These are phyloP conservation scores for Serendipita vermifera DNA, from an alignment of 768 basidiomycete species.

Conservation along the genomic window DNA sequence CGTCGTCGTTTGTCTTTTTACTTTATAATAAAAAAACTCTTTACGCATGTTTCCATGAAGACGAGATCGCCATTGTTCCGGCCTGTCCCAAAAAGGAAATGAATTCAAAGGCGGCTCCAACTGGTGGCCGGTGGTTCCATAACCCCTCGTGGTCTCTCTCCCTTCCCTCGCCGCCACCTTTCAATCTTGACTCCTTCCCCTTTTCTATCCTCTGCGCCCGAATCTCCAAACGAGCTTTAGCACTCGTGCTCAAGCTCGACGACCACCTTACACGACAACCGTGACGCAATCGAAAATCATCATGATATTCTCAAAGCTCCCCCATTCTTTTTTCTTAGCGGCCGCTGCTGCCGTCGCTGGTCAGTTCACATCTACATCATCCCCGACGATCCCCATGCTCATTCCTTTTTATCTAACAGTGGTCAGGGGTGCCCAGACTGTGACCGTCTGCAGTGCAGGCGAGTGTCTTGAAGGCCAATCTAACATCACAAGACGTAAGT, in stretches of 20 bases:
- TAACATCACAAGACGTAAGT: constrained; percentile 46
- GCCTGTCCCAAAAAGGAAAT: background rate
- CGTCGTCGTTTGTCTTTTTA: no score
- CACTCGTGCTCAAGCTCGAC: no score
- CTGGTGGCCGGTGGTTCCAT: background rate
- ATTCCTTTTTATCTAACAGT: background rate
- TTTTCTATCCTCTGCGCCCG: constrained; percentile 7
- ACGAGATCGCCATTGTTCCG: background rate
- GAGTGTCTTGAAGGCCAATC: constrained; percentile 75
- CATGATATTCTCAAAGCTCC: background rate
- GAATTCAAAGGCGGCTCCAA: background rate
- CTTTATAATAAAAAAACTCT: no score
- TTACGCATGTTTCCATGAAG: no score
- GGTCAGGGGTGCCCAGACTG: constrained; percentile 3
- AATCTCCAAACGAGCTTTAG: background rate
- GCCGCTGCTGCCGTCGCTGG: background rate
- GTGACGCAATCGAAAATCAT: background rate
- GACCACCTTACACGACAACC: background rate
- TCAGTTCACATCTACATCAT: background rate
- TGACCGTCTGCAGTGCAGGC: constrained; percentile 60
- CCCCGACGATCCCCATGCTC: background rate
- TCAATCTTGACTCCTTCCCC: background rate
- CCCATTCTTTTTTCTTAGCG: background rate
- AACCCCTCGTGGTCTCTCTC: background rate
- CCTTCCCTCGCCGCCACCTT: background rate